phyloP scores from a whole-genome alignment of 306 rosid species.

The Prunus mume region DNA sequence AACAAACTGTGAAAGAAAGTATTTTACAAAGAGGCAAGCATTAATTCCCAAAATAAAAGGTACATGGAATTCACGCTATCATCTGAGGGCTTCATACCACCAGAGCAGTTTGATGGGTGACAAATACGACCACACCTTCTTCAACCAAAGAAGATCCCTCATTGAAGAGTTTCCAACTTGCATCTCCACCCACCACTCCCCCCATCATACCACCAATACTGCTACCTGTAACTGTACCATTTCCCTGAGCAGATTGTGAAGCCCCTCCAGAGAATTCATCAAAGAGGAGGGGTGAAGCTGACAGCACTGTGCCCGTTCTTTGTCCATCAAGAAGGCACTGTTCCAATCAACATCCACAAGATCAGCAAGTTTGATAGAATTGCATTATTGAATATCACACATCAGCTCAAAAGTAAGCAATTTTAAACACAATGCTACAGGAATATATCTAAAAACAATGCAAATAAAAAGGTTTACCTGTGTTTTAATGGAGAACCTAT shows the following conservation, averaged over 20 bases:
- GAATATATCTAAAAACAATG: constrained; percentile 19
- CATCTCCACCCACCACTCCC: constrained; percentile 93
- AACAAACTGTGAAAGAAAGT: constrained; percentile 16
- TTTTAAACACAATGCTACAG: constrained; percentile 7
- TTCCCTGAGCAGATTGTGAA: constrained; percentile 55
- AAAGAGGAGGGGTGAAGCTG: constrained; percentile 85
- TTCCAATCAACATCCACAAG: constrained; percentile 37
- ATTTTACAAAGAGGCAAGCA: constrained; percentile 24
- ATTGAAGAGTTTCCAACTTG: constrained; percentile 94
- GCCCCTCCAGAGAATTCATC: constrained; percentile 68
- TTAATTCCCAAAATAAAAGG: constrained; percentile 31
- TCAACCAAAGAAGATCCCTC: constrained; percentile 82
- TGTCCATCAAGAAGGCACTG: constrained; percentile 98
- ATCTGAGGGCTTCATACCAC: constrained; percentile 82
- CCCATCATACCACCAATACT: constrained; percentile 93
- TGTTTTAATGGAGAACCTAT: constrained; percentile 72
- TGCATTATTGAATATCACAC: constrained; percentile 4
- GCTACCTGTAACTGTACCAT: constrained; percentile 54
- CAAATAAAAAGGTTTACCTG: constrained; percentile 53
- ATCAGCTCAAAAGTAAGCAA: constrained; percentile 17
- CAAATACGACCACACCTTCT: constrained; percentile 93
- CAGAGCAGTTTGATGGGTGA: constrained; percentile 86
- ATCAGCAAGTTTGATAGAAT: constrained; percentile 30
- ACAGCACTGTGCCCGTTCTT: constrained; percentile 77
- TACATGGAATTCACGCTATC: constrained; percentile 35